phyloP scores from a whole-genome alignment of 2,329 filamentous ascomycete genomes.

The Spiromastix sp. region DNA sequence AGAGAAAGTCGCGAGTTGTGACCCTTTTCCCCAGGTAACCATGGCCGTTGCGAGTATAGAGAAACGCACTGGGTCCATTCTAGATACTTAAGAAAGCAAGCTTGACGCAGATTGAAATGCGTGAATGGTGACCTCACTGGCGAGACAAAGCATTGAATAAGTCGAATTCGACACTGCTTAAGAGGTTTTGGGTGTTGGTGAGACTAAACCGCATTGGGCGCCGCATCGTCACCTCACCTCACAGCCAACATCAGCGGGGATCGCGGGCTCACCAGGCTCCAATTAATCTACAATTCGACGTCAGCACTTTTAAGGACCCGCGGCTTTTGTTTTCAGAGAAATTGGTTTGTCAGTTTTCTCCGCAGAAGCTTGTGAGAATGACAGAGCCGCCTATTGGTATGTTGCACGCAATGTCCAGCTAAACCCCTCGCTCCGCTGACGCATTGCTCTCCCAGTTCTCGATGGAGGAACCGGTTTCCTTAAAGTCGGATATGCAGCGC shows the following conservation, averaged over 20 bases:
- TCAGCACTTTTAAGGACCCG: background rate
- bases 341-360: background rate
- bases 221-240: slow-evolving; percentile 8
- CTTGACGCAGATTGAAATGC: no score
- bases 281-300: background rate
- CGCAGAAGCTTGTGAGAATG: slow-evolving; percentile 29
- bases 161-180: no score
- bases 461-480: slow-evolving; percentile 99
- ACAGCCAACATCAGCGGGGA: slow-evolving; percentile 1
- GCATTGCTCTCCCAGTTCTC: slow-evolving; percentile 57
- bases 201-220: slow-evolving; percentile 10
- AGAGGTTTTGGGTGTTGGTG: background rate
- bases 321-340: background rate
- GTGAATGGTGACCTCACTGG: no score
- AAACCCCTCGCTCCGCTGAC: slow-evolving; percentile 21
- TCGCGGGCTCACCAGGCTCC: slow-evolving; percentile 1
- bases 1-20: no score
- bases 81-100: no score
- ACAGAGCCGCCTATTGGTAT: slow-evolving; percentile 42
- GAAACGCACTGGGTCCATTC: no score
- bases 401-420: slow-evolving; percentile 13
- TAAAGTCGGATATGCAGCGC: slow-evolving; percentile 97
- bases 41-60: no score
- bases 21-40: no score
- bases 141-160: no score